Evolutionary conservation across 2,329 filamentous ascomycete species (phyloP), one percentile per base, ranked within the genome.

Genomic region (Harringtonia lauricola): DNA sequence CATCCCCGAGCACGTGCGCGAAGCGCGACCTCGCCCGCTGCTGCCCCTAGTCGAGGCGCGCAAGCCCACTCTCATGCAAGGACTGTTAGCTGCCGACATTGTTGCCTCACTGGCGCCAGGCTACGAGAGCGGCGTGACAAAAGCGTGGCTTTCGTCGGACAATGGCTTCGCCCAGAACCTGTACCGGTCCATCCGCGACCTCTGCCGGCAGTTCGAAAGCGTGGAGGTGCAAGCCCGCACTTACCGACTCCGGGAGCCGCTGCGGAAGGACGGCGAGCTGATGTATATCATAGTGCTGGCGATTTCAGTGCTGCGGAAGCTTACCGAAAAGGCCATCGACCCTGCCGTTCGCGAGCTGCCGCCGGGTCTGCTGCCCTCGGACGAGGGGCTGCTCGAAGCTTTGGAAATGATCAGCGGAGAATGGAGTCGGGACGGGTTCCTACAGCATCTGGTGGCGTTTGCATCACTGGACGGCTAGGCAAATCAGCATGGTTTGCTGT

Each of bases 1-100:
- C 1, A 71, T 96, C 29, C 92, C 92, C 0, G 86, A 90, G 35
- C 71, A 74, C 47, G 60, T 56, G 13, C 54, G 58, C 30, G 60
- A 55, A 14, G 57, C 72, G 15, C 76, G 79, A 31, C 72, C 75
- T 15, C 70, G 74, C 2, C 73, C 74, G 46, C 60, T 81, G 22
- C 64, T 83, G 1, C 74, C 79, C 0, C 72, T 88, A 6, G 76
- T 92, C 6, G 88, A 95, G 58, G 79, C 77, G 4, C 80, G 92
- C 45, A 95, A 94, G 61, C 83, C 92, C 1, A 82, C 87, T 55
- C 66, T 98, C 12, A 92, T 94, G 74, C 92, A 98, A 63, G 89
- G 88, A 2, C 76, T 96, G 54, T 71, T 96, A 7, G 85, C 88
- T 1, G 89, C 87, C 1, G 89, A 96, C 52, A 94, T 96, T 41